Evolutionary conservation across 139 green algal species (phyloP).

Genomic region (Prasinococcaceae sp.): DNA sequence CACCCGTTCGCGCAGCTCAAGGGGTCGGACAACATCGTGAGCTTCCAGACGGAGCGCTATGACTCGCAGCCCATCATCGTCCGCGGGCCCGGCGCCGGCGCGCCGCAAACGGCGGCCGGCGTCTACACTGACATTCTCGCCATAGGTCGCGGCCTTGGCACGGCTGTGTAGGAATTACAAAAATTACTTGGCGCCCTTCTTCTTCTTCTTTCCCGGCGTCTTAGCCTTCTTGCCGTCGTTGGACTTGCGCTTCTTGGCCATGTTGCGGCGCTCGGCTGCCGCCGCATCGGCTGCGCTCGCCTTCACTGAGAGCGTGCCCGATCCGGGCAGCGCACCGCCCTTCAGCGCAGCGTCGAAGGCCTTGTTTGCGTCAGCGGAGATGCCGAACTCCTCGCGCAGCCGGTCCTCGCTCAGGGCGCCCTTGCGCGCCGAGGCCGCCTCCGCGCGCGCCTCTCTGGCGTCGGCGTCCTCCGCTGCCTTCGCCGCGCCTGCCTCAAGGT

Average conservation of each 20-base stretch:
- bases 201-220: not conserved
- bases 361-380: not conserved
- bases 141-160: no score
- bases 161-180: no score
- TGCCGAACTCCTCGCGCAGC: not conserved
- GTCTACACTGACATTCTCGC: constrained; percentile 96
- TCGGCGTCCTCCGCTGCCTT: not conserved
- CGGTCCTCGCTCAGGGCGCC: no score
- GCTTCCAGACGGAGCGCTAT: constrained; percentile 54
- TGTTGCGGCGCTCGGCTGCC: not conserved
- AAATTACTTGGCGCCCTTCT: not conserved
- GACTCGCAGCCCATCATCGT: constrained; percentile 53
- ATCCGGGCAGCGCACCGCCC: no score
- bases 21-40: constrained; percentile 81
- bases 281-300: not conserved
- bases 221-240: not conserved
- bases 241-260: not conserved
- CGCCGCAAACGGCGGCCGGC: constrained; percentile 86
- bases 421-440: not conserved
- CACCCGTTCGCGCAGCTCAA: constrained; percentile 79
- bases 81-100: constrained; percentile 76
- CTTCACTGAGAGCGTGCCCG: not conserved
- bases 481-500: not conserved
- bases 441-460: constrained; percentile 1
- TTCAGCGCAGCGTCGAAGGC: no score